A percentile compares a stretch with the other conserved stretches of the same genome.
Conservation (phyloP, 768 basidiomycete species). For the Udeniomyces megalosporus region DNA sequence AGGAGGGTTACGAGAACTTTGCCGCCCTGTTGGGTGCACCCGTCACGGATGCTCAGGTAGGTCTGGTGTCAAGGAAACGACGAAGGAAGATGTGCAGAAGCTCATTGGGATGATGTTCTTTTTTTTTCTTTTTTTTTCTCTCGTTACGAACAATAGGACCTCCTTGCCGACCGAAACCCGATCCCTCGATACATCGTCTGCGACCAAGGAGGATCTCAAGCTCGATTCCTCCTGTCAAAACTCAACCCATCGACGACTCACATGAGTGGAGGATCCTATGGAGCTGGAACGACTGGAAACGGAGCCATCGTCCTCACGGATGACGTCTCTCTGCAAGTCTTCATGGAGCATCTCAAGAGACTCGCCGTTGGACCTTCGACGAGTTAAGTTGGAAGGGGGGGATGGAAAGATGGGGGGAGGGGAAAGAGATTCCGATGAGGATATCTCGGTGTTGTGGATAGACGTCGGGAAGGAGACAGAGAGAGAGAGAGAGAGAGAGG, state of each 20-base stretch:
- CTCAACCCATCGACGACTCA: constrained; percentile 97
- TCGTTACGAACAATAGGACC: too few relatives aligned
- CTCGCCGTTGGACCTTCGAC: constrained; percentile 36
- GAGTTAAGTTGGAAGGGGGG: constrained; percentile 19
- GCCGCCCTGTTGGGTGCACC: constrained; percentile 81
- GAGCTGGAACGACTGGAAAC: constrained; percentile 50
- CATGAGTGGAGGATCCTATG: constrained; percentile 73
- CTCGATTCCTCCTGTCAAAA: constrained; percentile 91
- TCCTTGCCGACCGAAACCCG: constrained; percentile 87
- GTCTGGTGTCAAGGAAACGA: too few relatives aligned
- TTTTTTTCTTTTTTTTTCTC: neutral
- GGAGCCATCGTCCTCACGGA: constrained; percentile 77
- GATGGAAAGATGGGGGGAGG: too few relatives aligned
- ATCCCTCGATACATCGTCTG: constrained; percentile 96
- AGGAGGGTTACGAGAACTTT: constrained; percentile 97
- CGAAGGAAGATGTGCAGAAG: too few relatives aligned
- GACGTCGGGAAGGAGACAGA: too few relatives aligned
- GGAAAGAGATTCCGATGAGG: too few relatives aligned
- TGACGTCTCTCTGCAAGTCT: constrained; percentile 92
- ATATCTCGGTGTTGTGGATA: too few relatives aligned
- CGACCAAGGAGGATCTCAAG: constrained; percentile 93
- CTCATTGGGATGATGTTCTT: neutral
- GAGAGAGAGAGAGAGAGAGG: too few relatives aligned
- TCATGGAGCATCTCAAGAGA: constrained; percentile 94
- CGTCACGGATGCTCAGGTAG: constrained; percentile 70